A percentile compares a stretch with the other conserved stretches of the same genome.
phyloP scores from a whole-genome alignment of 345 rosid species.

The Eucalyptus tenuipes region DNA sequence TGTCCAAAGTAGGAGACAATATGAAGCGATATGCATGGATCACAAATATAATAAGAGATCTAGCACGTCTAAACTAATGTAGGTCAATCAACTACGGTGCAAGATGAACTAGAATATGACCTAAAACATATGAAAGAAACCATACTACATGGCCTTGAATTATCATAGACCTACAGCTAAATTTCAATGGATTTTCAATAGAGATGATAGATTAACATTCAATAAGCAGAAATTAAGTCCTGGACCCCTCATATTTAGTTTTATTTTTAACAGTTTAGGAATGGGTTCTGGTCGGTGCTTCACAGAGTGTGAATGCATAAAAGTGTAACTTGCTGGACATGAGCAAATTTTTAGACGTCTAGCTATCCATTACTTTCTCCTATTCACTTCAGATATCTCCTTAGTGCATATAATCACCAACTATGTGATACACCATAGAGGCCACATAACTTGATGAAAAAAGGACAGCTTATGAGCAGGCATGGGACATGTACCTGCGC shows the following conservation, averaged over 20 bases:
- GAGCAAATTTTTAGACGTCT: neutral
- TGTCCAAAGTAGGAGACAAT: neutral
- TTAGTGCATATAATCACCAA: neutral
- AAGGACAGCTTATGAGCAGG: neutral
- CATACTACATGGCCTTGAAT: neutral
- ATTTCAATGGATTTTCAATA: neutral
- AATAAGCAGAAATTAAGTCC: neutral
- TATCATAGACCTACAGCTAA: neutral
- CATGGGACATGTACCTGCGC: neutral
- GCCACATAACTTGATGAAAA: neutral
- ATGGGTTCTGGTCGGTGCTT: neutral
- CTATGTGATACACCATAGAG: neutral
- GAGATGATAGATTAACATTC: neutral
- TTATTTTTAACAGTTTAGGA: neutral
- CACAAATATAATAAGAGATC: neutral
- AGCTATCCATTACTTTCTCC: neutral
- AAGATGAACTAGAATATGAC: neutral
- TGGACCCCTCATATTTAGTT: neutral
- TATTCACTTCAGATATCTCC: neutral
- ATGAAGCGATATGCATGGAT: neutral
- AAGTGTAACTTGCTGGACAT: neutral
- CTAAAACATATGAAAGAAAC: neutral
- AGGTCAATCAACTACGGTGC: neutral
- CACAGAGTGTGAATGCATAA: neutral
- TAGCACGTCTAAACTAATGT: neutral